Evolutionary conservation across 192 early-diverging fungal species (phyloP).

Genomic region (Coemansia sp.): DNA sequence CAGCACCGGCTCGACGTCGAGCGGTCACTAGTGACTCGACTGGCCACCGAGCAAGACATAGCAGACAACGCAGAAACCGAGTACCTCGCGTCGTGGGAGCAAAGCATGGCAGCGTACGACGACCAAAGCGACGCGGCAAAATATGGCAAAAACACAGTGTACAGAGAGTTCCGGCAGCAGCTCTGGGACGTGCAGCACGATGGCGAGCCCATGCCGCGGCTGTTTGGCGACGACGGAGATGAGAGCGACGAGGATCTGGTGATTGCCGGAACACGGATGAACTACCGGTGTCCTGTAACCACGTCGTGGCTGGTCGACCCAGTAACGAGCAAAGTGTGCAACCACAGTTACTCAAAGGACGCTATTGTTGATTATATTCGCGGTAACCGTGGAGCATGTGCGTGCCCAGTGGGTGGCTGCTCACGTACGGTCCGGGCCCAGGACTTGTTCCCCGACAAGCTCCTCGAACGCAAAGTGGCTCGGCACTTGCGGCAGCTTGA

Average conservation of each 20-base stretch:
- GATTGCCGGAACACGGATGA: slow-evolving; percentile 25
- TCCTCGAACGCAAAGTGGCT: slow-evolving; percentile 54
- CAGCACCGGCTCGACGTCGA: slow-evolving; percentile 33
- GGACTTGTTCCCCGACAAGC: slow-evolving; percentile 47
- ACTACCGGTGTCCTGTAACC: slow-evolving; percentile 57
- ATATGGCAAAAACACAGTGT: slow-evolving; percentile 22
- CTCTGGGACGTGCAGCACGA: slow-evolving; percentile 42
- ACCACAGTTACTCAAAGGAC: slow-evolving; percentile 56
- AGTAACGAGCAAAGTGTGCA: slow-evolving; percentile 57
- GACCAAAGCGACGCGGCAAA: slow-evolving; percentile 13
- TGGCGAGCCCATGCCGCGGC: slow-evolving; percentile 37
- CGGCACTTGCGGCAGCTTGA: slow-evolving; percentile 44
- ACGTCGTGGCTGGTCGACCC: slow-evolving; percentile 56
- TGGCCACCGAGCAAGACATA: slow-evolving; percentile 8
- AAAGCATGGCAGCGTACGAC: slow-evolving; percentile 10
- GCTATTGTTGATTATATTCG: slow-evolving; percentile 41
- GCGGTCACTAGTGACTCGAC: slow-evolving; percentile 8
- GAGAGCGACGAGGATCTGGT: slow-evolving; percentile 40
- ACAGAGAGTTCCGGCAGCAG: slow-evolving; percentile 39
- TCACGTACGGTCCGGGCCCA: slow-evolving; percentile 19
- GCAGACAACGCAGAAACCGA: slow-evolving; percentile 5
- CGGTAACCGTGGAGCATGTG: slow-evolving; percentile 13
- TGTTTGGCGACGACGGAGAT: slow-evolving; percentile 16
- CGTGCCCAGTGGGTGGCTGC: slow-evolving; percentile 51
- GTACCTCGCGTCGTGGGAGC: slow-evolving; percentile 15